Evolutionary conservation across 768 basidiomycete species (phyloP), one percentile per base, ranked within the genome.

Genomic region (Mycena kentingensis): DNA sequence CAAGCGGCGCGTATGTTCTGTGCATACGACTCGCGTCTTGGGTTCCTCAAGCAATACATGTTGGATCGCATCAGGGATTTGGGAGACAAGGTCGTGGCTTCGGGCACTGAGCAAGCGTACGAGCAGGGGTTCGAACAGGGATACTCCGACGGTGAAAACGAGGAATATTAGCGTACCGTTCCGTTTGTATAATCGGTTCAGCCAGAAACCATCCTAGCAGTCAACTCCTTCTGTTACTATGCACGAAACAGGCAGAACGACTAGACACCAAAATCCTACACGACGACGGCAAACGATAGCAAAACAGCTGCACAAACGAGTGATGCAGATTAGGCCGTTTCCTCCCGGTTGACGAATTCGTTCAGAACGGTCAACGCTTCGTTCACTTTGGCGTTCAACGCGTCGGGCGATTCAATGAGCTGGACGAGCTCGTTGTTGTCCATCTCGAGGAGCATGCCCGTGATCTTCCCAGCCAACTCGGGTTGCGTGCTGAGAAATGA

Each of bases 381-480:
- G 54, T 82, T 83, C 60, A 97, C 89, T 81, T 99, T 99, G 72
- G 78, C 75, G 65, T 83, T 82, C 79, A 99, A 83, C 36, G 94
- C 84, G 10, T 93, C 91, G 19, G 77, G 74, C 49, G 84, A 75
- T 55, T 96, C 93, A 62, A 98, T 74, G 44, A 99, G 82, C 73
- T 91, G 87, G 25, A 98, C 75, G 45, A 99, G 80, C 73, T 98
- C 97, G 42, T 79, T 67, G 74, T 96, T 96, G 71, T 98, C 95
- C 96, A 99, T 98, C 83, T 99, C 95, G 59, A 98, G 83, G 66
- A 98, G 78, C 95, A 98, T 98, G 50, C 93, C 95, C 37, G 95
- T 98, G 70, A 98, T 97, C 81, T 98, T 98, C 55, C 97, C 97
- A 60, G 97, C 94, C 67, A 97, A 77, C 19, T 96, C 95, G 52